Evolutionary conservation across 768 basidiomycete species (phyloP), one percentile per base, ranked within the genome.

Genomic region (Naganishia vishniacii): DNA sequence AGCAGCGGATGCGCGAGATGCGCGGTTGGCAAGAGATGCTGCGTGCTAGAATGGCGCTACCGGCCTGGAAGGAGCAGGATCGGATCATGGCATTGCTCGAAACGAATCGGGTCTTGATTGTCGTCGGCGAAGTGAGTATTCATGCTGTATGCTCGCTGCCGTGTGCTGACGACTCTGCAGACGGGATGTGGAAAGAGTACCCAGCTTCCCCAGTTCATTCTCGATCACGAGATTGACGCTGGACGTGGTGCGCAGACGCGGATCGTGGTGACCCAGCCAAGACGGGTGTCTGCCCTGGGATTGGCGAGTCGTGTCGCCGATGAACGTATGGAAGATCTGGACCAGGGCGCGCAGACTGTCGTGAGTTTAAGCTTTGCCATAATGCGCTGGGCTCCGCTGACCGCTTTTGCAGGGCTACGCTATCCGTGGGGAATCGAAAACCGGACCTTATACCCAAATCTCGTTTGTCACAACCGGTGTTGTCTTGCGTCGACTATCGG

Each of bases 401-500:
- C 20, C 34, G 42, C 11, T 74, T 26, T 23, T 41, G 53, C 37
- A 56, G 53, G 92, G 91, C 2, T 97, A 94, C 70, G 84, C 86
- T 1, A 91, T 95, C 61, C 83, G 93, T 47, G 93, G 92, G 13
- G 91, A 95, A 75, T 84, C 83, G 41, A 88, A 84, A 67, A 82
- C 84, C 49, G 80, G 80, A 11, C 79, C 80, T 25, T 81, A 81
- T 37, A 87, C 88, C 66, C 78, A 93, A 2, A 78, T 93, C 25
- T 48, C 61, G 20, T 95, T 94, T 72, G 91, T 91, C 72, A 97
- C 93, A 1, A 95, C 91, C 11, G 93, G 93, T 78, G 88, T 95
- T n/a, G 82, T 91, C 1, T 81, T 95, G 48, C 80, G 90, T 62
- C 82, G 89, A 18, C 78, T 95, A 13, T 83, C 85, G n/a, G 80